phyloP scores from a whole-genome alignment of 768 basidiomycete genomes.

The Boletus rubescentipes region DNA sequence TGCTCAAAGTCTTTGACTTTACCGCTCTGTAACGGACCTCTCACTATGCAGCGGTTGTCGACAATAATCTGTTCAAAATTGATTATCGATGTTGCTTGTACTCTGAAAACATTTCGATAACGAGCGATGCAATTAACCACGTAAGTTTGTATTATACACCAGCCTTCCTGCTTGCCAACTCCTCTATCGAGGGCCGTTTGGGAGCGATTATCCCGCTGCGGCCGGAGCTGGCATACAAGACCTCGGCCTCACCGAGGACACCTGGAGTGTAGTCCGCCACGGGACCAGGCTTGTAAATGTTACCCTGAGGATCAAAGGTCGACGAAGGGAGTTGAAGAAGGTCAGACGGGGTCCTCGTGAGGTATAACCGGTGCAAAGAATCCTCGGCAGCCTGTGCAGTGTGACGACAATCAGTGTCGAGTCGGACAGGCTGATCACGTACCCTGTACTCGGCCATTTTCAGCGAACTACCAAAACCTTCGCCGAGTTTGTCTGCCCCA shows the following conservation, averaged over 20 bases:
- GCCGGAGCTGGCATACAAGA: constrained; percentile 68
- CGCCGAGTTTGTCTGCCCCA: constrained; percentile 81
- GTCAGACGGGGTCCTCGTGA: constrained; percentile 73
- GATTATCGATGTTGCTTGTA: background rate
- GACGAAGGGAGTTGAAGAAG: constrained; percentile 68
- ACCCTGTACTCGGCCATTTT: constrained; percentile 96
- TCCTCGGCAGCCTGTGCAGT: constrained; percentile 75
- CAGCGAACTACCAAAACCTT: constrained; percentile 90
- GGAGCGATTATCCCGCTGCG: constrained; percentile 44
- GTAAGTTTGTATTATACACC: constrained; percentile 28
- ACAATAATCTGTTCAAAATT: background rate
- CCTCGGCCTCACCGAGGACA: constrained; percentile 59
- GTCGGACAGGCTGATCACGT: constrained; percentile 21
- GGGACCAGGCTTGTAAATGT: constrained; percentile 49
- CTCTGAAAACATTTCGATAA: constrained; percentile 13
- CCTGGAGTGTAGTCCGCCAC: constrained; percentile 53
- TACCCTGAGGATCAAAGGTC: constrained; percentile 64
- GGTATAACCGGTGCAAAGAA: constrained; percentile 76
- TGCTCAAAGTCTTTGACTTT: too few relatives aligned
- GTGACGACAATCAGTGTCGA: background rate
- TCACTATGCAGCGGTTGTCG: background rate
- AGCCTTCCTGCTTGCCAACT: constrained; percentile 16
- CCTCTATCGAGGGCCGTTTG: constrained; percentile 29
- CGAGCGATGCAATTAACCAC: constrained; percentile 27
- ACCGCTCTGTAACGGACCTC: too few relatives aligned